Evolutionary conservation across 2,329 filamentous ascomycete species (phyloP).

Genomic region (Pyricularia grisea): DNA sequence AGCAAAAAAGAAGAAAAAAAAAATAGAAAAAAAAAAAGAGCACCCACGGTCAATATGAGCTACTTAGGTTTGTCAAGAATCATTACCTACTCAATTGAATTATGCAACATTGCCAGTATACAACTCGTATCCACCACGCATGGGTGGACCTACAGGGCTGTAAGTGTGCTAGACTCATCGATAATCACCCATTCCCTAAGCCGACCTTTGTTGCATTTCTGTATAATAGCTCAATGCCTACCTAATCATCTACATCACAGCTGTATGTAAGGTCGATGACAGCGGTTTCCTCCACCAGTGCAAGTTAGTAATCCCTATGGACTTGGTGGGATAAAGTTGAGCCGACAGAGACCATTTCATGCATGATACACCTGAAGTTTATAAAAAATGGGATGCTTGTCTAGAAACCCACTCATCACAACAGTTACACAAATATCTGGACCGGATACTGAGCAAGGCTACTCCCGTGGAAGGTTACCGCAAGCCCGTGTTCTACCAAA

Average conservation of each 20-base stretch:
- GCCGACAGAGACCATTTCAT: background rate
- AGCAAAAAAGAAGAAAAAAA: background rate
- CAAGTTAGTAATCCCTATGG: background rate
- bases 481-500: background rate
- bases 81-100: background rate
- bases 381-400: too few species aligned
- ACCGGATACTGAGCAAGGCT: background rate
- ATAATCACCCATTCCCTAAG: background rate
- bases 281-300: background rate
- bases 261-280: background rate
- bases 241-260: background rate
- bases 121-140: background rate
- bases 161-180: background rate
- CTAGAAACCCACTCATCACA: background rate
- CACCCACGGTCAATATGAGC: background rate
- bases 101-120: background rate
- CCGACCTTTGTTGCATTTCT: too few species aligned
- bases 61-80: background rate
- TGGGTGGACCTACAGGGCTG: background rate
- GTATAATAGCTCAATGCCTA: background rate
- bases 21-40: background rate
- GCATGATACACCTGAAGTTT: background rate
- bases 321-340: background rate
- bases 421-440: background rate
- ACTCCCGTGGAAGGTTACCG: background rate